Percentiles rank a stretch among this genome's conserved stretches.
These are phyloP conservation scores for Exsudoporus floridanus DNA, from an alignment of 1,284 basidiomycete species.

Conservation along the genomic window DNA sequence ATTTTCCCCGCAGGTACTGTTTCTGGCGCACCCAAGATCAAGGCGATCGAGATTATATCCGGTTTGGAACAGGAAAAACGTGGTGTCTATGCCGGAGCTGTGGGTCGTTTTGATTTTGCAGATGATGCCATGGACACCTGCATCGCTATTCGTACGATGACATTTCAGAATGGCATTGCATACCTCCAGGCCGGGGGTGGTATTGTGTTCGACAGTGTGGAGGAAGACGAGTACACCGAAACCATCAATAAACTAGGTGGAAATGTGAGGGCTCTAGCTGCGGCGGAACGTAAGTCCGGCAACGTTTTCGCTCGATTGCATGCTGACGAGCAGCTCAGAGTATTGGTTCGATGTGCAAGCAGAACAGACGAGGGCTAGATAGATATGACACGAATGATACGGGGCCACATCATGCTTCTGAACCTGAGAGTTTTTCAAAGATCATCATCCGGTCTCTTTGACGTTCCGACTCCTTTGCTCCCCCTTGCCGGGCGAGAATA, in stretches of 20 bases:
- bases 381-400: conserved; percentile 26
- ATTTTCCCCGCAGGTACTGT: conserved; percentile 99
- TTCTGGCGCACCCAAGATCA: conserved; percentile 99
- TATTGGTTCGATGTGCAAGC: conserved; percentile 69
- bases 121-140: conserved; percentile 96
- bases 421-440: conserved; percentile 27
- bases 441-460: conserved; percentile 31
- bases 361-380: conserved; percentile 36
- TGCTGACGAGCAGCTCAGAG: conserved; percentile 40
- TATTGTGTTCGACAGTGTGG: conserved; percentile 96
- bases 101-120: conserved; percentile 96
- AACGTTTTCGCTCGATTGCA: conserved; percentile 7
- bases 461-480: conserved; percentile 17
- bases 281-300: conserved; percentile 79
- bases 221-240: conserved; percentile 96
- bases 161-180: conserved; percentile 89
- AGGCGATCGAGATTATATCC: conserved; percentile 92
- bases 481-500: conserved; percentile 39
- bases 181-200: conserved; percentile 98
- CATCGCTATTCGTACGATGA: conserved; percentile 98
- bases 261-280: conserved; percentile 83
- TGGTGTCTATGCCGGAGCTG: conserved; percentile 96
- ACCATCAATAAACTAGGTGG: conserved; percentile 94
- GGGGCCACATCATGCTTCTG: conserved; percentile 25
- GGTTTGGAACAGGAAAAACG: conserved; percentile 87